Base-by-base conservation (phyloP, 345 rosid genomes). In the Populus pruinosa region DNA sequence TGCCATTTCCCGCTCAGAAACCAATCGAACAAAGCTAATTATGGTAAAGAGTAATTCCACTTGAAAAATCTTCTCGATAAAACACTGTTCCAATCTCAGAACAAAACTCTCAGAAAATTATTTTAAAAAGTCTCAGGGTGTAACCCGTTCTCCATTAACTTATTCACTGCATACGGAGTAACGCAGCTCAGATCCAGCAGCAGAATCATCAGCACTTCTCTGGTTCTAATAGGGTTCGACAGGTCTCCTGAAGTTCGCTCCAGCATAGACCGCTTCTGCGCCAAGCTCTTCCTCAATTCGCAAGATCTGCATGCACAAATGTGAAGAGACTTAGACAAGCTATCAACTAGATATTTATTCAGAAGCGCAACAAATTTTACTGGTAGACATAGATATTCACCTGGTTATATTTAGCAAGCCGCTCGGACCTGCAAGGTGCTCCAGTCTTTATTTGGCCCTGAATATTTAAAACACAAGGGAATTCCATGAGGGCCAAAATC, bases 251-350 rank as follows among this genome's bases (percentile, higher is more conserved):
- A 94, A 94, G 85, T 81, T 87, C 0, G 76, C 87, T 83, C 98
- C 98, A 1, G 98, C 98, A 77, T 93, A 94, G 35, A 93, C 82
- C 44, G 98, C 98, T 55, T 82, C 94, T 35, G 90, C 55, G 12
- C 98, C 98, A 18, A 94, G 92, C 90, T 93, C 97, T 85, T 94
- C 99, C 82, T 94, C 99, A 2, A 94, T 94, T 69, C 98, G 89
- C 84, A 94, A 76, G 69, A 94, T 95, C 98, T 94, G 63, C 63
- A 72, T 2, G n/a, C 47, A 41, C 2, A 39, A 69, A 27, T 41
- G 21, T 13, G 49, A 59, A 43, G 50, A 21, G 2, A 7, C 10
- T 59, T 29, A 27, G 59, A 62, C 6, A 59, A 62, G 20, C 29
- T 35, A 21, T 23, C 6, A n/a, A 10, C 35, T 23, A 7, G 21